Evolutionary conservation across 352 stramenopile species (phyloP).

Genomic region (Phytophthora citricola): DNA sequence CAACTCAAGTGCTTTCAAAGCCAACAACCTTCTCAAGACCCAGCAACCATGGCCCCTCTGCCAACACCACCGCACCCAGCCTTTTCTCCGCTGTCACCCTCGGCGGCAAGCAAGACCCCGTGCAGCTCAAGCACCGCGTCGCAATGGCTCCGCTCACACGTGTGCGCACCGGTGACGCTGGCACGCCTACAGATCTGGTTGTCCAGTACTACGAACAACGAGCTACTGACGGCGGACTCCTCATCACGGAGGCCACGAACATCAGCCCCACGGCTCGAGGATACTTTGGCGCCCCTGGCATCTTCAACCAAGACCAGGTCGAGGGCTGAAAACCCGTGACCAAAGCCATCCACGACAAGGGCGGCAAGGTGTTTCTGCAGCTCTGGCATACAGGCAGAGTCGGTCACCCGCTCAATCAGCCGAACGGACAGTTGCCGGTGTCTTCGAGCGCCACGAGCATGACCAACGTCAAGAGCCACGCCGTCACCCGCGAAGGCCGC

Average conservation of each 20-base stretch:
- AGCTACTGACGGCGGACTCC: conserved; percentile 52
- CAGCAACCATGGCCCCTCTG: conserved; percentile 10
- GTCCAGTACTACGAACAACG: conserved; percentile 63
- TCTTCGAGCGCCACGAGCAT: conserved; percentile 56
- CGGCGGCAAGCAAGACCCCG: conserved; percentile 46
- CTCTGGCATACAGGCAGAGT: conserved; percentile 88
- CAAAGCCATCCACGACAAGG: conserved; percentile 71
- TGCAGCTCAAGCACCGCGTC: conserved; percentile 34
- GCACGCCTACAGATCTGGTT: conserved; percentile 37
- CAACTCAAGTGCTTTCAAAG: conserved; percentile 1
- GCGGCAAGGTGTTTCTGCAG: conserved; percentile 41
- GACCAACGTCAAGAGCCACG: conserved; percentile 69
- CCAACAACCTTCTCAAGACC: not conserved
- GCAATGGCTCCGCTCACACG: conserved; percentile 66
- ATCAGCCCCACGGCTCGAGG: conserved; percentile 49
- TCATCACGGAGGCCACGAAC: conserved; percentile 67
- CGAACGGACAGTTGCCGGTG: conserved; percentile 51
- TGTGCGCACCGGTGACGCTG: conserved; percentile 37
- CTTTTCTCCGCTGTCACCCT: conserved; percentile 62
- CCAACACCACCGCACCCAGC: conserved; percentile 22
- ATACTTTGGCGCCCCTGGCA: conserved; percentile 47
- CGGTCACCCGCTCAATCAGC: conserved; percentile 67
- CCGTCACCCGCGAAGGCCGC: conserved; percentile 41
- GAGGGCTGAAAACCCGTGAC: conserved; percentile 56
- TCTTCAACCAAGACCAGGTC: conserved; percentile 56